A percentile compares a stretch with the other conserved stretches of the same genome.
Evolutionary conservation across 106 monocot species (phyloP).

Genomic region (Vanilla planifolia): DNA sequence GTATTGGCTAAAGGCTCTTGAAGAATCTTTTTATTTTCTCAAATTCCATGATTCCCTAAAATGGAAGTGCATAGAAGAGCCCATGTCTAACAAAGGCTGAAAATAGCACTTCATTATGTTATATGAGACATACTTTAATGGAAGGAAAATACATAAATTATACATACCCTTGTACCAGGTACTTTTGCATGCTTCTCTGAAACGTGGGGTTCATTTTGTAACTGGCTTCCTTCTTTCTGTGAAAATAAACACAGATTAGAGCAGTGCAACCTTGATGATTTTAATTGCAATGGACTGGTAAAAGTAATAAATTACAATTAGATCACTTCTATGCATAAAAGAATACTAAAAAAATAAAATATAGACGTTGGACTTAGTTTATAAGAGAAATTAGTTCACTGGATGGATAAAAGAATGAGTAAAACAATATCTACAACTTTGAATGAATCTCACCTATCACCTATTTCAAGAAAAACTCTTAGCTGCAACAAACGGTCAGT

Average conservation of each 20-base stretch:
- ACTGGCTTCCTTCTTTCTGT: slow-evolving; percentile 76
- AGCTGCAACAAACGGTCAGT: slow-evolving; percentile 81
- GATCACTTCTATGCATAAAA: background rate
- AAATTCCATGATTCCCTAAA: too few relatives aligned
- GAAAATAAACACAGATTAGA: slow-evolving; percentile 6
- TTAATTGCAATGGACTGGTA: too few relatives aligned
- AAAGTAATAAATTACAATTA: too few relatives aligned
- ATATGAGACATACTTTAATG: too few relatives aligned
- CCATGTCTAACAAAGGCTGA: too few relatives aligned
- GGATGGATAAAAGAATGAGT: background rate
- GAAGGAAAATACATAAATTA: too few relatives aligned
- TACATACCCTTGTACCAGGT: slow-evolving; percentile 67
- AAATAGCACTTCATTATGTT: too few relatives aligned
- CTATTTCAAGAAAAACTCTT: slow-evolving; percentile 73
- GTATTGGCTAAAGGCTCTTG: too few relatives aligned
- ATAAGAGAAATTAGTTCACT: background rate
- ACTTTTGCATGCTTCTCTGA: slow-evolving; percentile 67
- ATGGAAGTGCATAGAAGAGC: too few relatives aligned
- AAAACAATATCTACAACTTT: background rate
- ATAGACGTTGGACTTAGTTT: background rate
- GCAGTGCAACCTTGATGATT: background rate
- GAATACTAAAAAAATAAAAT: background rate
- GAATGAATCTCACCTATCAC: slow-evolving; percentile 47
- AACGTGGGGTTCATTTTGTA: slow-evolving; percentile 82
- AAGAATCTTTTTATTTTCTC: too few relatives aligned